Evolutionary conservation across 768 basidiomycete genomes (phyloP).

Genomic region (Udeniomyces megalosporus): DNA sequence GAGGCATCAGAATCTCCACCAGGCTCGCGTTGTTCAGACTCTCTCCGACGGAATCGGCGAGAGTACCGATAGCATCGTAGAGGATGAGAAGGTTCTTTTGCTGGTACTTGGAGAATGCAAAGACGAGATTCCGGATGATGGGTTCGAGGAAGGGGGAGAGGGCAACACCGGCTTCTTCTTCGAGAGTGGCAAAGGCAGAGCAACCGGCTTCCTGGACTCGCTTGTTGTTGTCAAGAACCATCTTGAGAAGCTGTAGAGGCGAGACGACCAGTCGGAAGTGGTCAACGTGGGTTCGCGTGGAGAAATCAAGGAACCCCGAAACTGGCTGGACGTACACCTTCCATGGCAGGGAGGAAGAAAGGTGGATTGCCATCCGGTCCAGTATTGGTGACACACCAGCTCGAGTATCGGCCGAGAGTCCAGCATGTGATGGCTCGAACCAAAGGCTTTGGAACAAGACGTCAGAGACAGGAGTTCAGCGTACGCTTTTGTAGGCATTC

Average conservation of each 20-base stretch:
- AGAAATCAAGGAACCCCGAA: background rate
- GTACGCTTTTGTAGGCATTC: too few relatives aligned
- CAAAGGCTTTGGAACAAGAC: conserved; percentile 42
- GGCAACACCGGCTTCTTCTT: conserved; percentile 85
- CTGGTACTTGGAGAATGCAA: conserved; percentile 95
- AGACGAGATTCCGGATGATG: conserved; percentile 81
- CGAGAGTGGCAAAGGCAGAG: conserved; percentile 93
- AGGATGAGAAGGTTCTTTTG: conserved; percentile 98
- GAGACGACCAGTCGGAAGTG: background rate
- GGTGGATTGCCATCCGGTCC: conserved; percentile 73
- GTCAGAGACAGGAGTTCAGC: too few relatives aligned
- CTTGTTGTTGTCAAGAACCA: conserved; percentile 97
- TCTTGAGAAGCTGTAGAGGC: conserved; percentile 66
- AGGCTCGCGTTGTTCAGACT: conserved; percentile 70
- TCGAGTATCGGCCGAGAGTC: conserved; percentile 97
- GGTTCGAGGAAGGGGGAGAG: conserved; percentile 89
- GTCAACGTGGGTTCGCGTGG: background rate
- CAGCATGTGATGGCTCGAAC: conserved; percentile 97
- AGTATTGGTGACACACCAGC: conserved; percentile 53
- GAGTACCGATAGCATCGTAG: conserved; percentile 95
- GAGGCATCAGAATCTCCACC: conserved; percentile 93
- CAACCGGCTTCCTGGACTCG: conserved; percentile 98
- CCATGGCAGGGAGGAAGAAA: conserved; percentile 95
- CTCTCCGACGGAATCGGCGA: conserved; percentile 87
- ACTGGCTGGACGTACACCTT: conserved; percentile 53